Evolutionary conservation across 306 rosid genomes (phyloP), one percentile per base, ranked within the genome.

Genomic region (Psophocarpus tetragonolobus): DNA sequence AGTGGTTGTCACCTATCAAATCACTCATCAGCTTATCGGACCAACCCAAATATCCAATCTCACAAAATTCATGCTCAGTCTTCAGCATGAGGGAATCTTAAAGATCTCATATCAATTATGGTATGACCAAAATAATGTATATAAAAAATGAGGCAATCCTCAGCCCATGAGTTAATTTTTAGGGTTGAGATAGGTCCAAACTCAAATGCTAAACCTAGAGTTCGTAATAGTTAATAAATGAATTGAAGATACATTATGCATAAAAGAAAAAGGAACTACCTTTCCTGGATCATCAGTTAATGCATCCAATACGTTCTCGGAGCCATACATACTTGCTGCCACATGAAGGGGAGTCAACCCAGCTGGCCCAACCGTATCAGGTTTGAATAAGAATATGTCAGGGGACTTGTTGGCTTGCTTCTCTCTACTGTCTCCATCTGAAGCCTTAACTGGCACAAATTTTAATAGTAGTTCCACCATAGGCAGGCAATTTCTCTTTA

Each of bases 321-420:
- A 90, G 68, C 90, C 97, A 70, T 81, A 86, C 71, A 67, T 81
- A 56, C 96, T 83, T 23, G 98, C 97, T 33, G 95, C 97, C 68
- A 92, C 77, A 85, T 94, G 98, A 53, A 94, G 92, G 14, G 98
- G 97, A 64, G 98, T 94, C 88, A 94, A 80, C 35, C 96, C 94
- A 18, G 86, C 84, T 18, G 95, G 97, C 42, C 97, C 98, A 38
- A 68, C 38, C 1, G 57, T 45, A 77, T 94, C 90, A 17, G 98
- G 98, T 85, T 84, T 87, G 75, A 94, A 92, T 54, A 92, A 66
- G 82, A 92, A 87, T 51, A 78, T 67, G 23, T 77, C 39, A 12
- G 5, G 29, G 41, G 51, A 81, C 70, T 51, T 76, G 36, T 84
- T 76, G 83, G 45, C 83, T 81, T 74, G 77, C 65, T 78, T 87